Conservation (phyloP, 2,329 filamentous ascomycete genomes). For the Arthrobotrys entomopaga region DNA sequence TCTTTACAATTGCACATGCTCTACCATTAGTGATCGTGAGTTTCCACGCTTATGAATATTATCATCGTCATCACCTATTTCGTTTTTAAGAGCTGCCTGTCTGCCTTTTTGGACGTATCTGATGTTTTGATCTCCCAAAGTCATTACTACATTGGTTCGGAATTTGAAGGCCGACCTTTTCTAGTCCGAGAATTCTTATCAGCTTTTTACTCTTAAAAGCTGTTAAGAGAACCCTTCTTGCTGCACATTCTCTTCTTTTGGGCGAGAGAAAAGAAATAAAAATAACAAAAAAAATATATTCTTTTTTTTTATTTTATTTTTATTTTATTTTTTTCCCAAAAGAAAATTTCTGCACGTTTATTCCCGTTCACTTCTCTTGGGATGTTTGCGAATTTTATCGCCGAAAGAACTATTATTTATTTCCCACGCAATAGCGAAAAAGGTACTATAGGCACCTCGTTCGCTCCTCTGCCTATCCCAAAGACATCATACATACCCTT, state of each 20-base stretch:
- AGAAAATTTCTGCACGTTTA: slow-evolving; percentile 28
- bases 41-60: slow-evolving; percentile 9
- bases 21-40: slow-evolving; percentile 36
- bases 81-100: not conserved
- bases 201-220: not conserved
- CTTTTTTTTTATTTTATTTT: too few species aligned
- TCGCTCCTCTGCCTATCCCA: slow-evolving; percentile 14
- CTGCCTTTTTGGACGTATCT: not conserved
- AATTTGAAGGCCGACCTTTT: not conserved
- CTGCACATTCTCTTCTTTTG: too few species aligned
- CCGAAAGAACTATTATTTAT: slow-evolving; percentile 42
- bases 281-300: slow-evolving; percentile 14
- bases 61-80: slow-evolving; percentile 15
- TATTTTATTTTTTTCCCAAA: slow-evolving; percentile 13
- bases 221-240: not conserved
- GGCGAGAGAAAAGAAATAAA: not conserved
- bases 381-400: slow-evolving; percentile 52
- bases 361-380: slow-evolving; percentile 34
- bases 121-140: not conserved
- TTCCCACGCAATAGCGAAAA: slow-evolving; percentile 37
- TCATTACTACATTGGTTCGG: not conserved
- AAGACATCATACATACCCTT: slow-evolving; percentile 1
- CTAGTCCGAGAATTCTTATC: not conserved
- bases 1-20: slow-evolving; percentile 27
- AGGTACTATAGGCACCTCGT: slow-evolving; percentile 27